Conservation (phyloP, 2,329 filamentous ascomycete species). For the Neoascochyta sp. region DNA sequence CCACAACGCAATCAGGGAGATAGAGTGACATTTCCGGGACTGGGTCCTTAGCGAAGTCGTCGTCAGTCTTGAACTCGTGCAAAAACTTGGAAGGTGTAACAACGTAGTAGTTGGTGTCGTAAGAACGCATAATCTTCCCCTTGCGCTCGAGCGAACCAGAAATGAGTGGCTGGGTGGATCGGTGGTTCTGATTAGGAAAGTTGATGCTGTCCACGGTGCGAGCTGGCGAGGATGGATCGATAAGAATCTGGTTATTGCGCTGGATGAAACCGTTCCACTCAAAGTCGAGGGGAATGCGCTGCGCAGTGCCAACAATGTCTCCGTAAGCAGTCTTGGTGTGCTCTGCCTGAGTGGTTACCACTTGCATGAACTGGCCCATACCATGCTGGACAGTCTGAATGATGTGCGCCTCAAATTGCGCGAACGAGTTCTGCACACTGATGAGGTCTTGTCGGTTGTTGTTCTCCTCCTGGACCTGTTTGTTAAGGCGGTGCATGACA, state of each 20-base stretch:
- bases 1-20: slow-evolving; percentile 82
- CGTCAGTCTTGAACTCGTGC: slow-evolving; percentile 94
- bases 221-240: slow-evolving; percentile 71
- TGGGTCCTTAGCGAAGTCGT: slow-evolving; percentile 68
- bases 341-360: slow-evolving; percentile 75
- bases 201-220: slow-evolving; percentile 68
- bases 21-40: slow-evolving; percentile 85
- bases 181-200: slow-evolving; percentile 88
- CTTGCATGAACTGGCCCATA: slow-evolving; percentile 77
- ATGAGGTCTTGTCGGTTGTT: slow-evolving; percentile 90
- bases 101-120: slow-evolving; percentile 81
- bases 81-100: slow-evolving; percentile 83
- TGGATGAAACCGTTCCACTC: slow-evolving; percentile 85
- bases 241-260: slow-evolving; percentile 67
- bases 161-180: slow-evolving; percentile 74
- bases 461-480: slow-evolving; percentile 92
- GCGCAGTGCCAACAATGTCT: slow-evolving; percentile 74
- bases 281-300: slow-evolving; percentile 76
- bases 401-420: slow-evolving; percentile 81
- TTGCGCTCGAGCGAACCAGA: slow-evolving; percentile 89
- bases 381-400: slow-evolving; percentile 77
- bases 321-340: slow-evolving; percentile 75
- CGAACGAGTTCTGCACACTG: slow-evolving; percentile 85
- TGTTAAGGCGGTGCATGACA: slow-evolving; percentile 78
- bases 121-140: slow-evolving; percentile 79